These are phyloP conservation scores for Aspergillus transmontanensis DNA, from an alignment of 2,329 filamentous ascomycete genomes.

Conservation along the genomic window DNA sequence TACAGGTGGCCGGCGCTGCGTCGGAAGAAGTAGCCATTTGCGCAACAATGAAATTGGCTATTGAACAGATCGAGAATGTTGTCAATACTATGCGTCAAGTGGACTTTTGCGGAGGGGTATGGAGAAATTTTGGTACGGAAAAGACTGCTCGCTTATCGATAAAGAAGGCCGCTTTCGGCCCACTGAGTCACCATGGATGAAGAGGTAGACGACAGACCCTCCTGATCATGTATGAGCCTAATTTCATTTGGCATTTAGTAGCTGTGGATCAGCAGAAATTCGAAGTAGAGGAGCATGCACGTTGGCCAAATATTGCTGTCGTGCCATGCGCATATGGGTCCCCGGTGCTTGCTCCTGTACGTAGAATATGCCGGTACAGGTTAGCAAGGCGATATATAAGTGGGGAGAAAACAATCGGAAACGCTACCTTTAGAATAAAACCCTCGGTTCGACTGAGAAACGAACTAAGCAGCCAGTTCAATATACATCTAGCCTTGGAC, in stretches of 20 bases:
- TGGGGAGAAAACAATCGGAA: neutral
- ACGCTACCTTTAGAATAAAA: neutral
- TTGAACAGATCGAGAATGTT: slow-evolving; percentile 3
- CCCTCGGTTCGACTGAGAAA: neutral
- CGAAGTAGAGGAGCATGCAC: neutral
- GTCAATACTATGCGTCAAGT: slow-evolving; percentile 1
- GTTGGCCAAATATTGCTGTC: neutral
- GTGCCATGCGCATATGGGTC: neutral
- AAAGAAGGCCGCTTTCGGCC: slow-evolving; percentile 37
- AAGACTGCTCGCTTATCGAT: slow-evolving; percentile 44
- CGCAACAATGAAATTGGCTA: slow-evolving; percentile 6
- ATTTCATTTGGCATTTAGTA: neutral
- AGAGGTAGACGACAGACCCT: neutral
- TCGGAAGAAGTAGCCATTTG: slow-evolving; percentile 36
- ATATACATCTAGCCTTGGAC: neutral
- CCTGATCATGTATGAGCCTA: neutral
- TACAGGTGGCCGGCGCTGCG: slow-evolving; percentile 63
- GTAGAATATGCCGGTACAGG: neutral
- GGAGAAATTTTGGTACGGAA: slow-evolving; percentile 30
- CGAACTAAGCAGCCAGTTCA: neutral
- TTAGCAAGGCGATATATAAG: neutral
- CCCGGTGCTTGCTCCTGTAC: neutral
- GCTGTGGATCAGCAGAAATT: neutral
- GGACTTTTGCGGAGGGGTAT: slow-evolving; percentile 21
- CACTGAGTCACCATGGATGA: slow-evolving; percentile 4